Evolutionary conservation across 768 basidiomycete species (phyloP).

Genomic region (Trametes cingulata): DNA sequence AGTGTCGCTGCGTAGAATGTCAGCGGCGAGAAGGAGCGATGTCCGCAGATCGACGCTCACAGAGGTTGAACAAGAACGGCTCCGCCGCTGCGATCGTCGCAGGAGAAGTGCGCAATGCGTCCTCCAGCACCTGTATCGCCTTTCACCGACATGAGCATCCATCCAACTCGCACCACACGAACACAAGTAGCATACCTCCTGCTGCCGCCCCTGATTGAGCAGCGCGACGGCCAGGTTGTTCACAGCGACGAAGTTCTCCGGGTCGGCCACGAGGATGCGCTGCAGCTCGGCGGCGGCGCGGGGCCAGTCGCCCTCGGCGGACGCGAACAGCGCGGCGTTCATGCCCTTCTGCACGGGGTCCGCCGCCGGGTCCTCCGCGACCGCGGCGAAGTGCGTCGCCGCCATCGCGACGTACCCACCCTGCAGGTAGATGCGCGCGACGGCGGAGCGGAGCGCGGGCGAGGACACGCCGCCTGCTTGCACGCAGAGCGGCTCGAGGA

Average conservation of each 20-base stretch:
- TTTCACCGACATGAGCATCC: slow-evolving; percentile 29
- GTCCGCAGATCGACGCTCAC: slow-evolving; percentile 42
- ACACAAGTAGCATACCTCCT: slow-evolving; percentile 51
- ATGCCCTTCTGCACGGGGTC: slow-evolving; percentile 43
- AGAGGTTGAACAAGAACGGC: slow-evolving; percentile 83
- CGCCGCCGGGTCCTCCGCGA: slow-evolving; percentile 44
- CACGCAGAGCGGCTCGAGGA: slow-evolving; percentile 67
- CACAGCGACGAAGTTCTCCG: slow-evolving; percentile 64
- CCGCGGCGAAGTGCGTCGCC: slow-evolving; percentile 54
- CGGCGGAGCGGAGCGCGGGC: slow-evolving; percentile 62
- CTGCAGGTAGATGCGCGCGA: slow-evolving; percentile 76
- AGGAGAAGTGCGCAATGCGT: slow-evolving; percentile 61
- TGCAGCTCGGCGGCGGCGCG: slow-evolving; percentile 48
- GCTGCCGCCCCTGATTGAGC: slow-evolving; percentile 68
- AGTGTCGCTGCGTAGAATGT: slow-evolving; percentile 60
- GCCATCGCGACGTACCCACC: slow-evolving; percentile 65
- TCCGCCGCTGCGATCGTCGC: slow-evolving; percentile 74
- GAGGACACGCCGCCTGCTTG: slow-evolving; percentile 38
- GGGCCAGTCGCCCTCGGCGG: slow-evolving; percentile 72
- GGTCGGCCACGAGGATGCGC: slow-evolving; percentile 49
- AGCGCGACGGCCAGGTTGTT: slow-evolving; percentile 78
- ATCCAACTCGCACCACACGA: neutral
- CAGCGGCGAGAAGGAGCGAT: neutral
- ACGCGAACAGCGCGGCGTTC: slow-evolving; percentile 67
- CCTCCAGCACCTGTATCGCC: slow-evolving; percentile 73